Conservation (phyloP, 75 land plant genomes). For the Pseudotsuga menziesii region DNA sequence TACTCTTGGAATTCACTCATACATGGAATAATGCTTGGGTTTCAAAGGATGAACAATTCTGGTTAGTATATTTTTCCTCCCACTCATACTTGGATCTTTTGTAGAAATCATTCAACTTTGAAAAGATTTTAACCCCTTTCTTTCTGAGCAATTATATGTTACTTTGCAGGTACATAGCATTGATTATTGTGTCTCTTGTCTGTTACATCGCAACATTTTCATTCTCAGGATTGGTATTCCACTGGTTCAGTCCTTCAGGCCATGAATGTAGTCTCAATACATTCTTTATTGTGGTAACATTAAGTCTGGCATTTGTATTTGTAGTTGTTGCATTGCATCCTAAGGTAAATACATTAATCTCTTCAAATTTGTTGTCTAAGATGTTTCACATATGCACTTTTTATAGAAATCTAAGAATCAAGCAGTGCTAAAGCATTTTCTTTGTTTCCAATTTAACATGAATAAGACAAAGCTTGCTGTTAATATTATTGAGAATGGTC, state of each 20-base stretch:
- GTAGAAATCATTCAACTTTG: slow-evolving; percentile 1
- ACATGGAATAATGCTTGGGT: slow-evolving; percentile 98
- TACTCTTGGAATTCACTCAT: slow-evolving; percentile 80
- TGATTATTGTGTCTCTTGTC: slow-evolving; percentile 55
- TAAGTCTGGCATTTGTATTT: slow-evolving; percentile 77
- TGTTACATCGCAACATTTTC: slow-evolving; percentile 73
- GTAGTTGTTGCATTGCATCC: slow-evolving; percentile 67
- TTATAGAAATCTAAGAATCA: neutral
- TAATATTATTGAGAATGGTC: neutral
- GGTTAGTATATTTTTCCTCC: slow-evolving; percentile 33
- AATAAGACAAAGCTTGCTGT: neutral
- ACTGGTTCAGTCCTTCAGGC: slow-evolving; percentile 96
- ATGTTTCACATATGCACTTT: neutral
- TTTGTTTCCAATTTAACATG: neutral
- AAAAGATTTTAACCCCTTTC: slow-evolving; percentile 4
- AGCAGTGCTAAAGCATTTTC: neutral
- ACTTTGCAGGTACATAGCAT: slow-evolving; percentile 59
- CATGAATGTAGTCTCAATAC: slow-evolving; percentile 84
- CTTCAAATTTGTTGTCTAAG: neutral
- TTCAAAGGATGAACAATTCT: slow-evolving; percentile 91
- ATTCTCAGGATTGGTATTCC: slow-evolving; percentile 72
- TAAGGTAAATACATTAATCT: slow-evolving; percentile 35
- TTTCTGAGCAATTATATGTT: slow-evolving; percentile 28
- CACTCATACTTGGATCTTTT: neutral
- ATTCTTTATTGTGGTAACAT: slow-evolving; percentile 86